Percentiles rank a stretch among this genome's conserved stretches.
Conservation (phyloP, 2,329 filamentous ascomycete species). For the Fusarium sp. region DNA sequence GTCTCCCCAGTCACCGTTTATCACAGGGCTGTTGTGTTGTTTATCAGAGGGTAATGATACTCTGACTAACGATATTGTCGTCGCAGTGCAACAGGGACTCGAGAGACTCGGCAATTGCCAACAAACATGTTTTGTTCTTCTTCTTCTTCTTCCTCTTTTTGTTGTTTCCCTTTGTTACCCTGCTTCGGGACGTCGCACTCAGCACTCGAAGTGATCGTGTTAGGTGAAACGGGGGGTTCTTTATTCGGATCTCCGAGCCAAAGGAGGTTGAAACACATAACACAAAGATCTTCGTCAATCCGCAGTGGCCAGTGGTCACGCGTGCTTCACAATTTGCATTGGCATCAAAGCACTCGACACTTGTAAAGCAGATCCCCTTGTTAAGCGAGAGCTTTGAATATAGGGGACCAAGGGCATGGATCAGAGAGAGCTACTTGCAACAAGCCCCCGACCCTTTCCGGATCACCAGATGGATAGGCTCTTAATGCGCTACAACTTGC, state of each 20-base stretch:
- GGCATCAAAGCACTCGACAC: constrained; percentile 23
- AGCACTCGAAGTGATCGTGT: background rate
- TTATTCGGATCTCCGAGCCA: background rate
- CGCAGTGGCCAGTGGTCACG: constrained; percentile 22
- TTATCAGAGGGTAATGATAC: background rate
- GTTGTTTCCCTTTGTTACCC: background rate
- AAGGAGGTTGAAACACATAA: constrained; percentile 17
- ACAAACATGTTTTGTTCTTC: background rate
- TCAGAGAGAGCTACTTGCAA: constrained; percentile 12
- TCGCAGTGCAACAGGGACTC: background rate
- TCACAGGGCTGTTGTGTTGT: constrained; percentile 13
- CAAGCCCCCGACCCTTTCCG: background rate
- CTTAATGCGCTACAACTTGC: constrained; percentile 6
- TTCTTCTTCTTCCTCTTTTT: background rate
- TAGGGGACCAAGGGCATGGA: constrained; percentile 12
- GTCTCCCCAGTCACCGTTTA: constrained; percentile 10
- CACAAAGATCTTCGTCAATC: constrained; percentile 11
- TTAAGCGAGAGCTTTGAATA: constrained; percentile 6
- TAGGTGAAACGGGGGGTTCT: background rate
- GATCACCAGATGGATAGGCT: constrained; percentile 18
- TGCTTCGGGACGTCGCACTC: background rate
- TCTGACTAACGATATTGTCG: constrained; percentile 1
- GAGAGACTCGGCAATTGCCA: background rate
- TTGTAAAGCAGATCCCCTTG: background rate
- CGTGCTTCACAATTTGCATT: constrained; percentile 39